Percentiles rank a stretch among this genome's conserved stretches.
phyloP scores from a whole-genome alignment of 2,329 filamentous ascomycete species.

The Ophiostoma sp. region DNA sequence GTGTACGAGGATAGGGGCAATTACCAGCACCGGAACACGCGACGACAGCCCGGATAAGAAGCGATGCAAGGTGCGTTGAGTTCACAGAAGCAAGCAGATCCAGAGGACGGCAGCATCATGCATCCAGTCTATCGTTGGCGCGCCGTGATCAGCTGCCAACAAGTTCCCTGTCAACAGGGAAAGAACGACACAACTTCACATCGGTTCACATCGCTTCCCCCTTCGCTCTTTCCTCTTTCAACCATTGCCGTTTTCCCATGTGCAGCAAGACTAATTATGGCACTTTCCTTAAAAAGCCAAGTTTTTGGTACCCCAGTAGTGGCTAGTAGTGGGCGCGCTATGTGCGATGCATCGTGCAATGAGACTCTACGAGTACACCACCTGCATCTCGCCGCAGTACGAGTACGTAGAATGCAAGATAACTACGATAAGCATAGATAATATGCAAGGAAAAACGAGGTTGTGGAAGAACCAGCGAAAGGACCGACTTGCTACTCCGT shows the following conservation, averaged over 20 bases:
- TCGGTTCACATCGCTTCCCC: background rate
- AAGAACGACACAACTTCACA: background rate
- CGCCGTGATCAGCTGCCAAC: too few species aligned
- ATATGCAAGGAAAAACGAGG: background rate
- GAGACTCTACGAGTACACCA: background rate
- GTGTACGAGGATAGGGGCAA: too few species aligned
- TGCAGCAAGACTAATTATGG: background rate
- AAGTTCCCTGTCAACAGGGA: background rate
- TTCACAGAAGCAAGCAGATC: too few species aligned
- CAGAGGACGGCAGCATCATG: too few species aligned
- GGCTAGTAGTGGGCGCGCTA: background rate
- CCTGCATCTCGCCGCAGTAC: background rate
- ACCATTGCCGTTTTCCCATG: background rate
- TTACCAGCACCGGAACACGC: too few species aligned
- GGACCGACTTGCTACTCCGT: constrained; percentile 3
- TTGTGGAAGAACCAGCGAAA: background rate
- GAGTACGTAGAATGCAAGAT: background rate
- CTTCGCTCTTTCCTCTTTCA: background rate
- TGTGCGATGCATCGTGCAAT: constrained; percentile 7
- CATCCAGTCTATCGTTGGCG: too few species aligned
- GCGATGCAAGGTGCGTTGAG: too few species aligned
- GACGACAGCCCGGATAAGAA: too few species aligned
- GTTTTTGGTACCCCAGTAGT: constrained; percentile 4
- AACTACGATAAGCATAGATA: background rate
- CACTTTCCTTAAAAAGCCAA: constrained; percentile 9